phyloP scores from a whole-genome alignment of 495 filamentous ascomycete genomes.

The Cenococcum geophilum region DNA sequence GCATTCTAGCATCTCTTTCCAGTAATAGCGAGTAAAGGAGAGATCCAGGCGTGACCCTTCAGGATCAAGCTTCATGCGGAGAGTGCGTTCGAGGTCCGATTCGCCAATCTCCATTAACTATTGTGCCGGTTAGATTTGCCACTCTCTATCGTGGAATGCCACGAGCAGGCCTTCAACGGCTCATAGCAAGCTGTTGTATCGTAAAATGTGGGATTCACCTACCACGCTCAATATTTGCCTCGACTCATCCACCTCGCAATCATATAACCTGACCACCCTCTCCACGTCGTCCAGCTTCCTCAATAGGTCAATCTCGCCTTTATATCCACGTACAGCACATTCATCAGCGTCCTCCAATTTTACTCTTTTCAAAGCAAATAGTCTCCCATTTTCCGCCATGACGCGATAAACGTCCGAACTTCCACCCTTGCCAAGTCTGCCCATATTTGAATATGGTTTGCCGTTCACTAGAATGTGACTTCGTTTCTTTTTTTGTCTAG shows the following conservation, averaged over 20 bases:
- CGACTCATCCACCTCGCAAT: slow-evolving; percentile 86
- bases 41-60: slow-evolving; percentile 67
- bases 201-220: slow-evolving; percentile 33
- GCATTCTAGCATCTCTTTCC: slow-evolving; percentile 98
- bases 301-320: slow-evolving; percentile 92
- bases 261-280: slow-evolving; percentile 80
- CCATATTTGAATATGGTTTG: slow-evolving; percentile 80
- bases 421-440: slow-evolving; percentile 84
- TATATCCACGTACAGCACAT: slow-evolving; percentile 75
- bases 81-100: slow-evolving; percentile 83
- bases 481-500: slow-evolving; percentile 61
- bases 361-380: slow-evolving; percentile 89
- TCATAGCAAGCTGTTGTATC: too few relatives aligned
- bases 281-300: slow-evolving; percentile 76
- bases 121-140: slow-evolving; percentile 5
- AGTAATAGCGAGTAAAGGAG: slow-evolving; percentile 90
- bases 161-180: too few relatives aligned
- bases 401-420: slow-evolving; percentile 93
- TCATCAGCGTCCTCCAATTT: slow-evolving; percentile 88
- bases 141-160: slow-evolving; percentile 1
- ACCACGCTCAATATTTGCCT: slow-evolving; percentile 80
- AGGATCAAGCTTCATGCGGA: slow-evolving; percentile 62
- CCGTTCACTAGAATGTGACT: slow-evolving; percentile 82
- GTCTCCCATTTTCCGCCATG: slow-evolving; percentile 91
- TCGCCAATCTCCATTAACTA: slow-evolving; percentile 97